Percentiles rank a stretch among this genome's conserved stretches.
phyloP scores from a whole-genome alignment of 1,284 basidiomycete species.

The Cryptococcus sp. region DNA sequence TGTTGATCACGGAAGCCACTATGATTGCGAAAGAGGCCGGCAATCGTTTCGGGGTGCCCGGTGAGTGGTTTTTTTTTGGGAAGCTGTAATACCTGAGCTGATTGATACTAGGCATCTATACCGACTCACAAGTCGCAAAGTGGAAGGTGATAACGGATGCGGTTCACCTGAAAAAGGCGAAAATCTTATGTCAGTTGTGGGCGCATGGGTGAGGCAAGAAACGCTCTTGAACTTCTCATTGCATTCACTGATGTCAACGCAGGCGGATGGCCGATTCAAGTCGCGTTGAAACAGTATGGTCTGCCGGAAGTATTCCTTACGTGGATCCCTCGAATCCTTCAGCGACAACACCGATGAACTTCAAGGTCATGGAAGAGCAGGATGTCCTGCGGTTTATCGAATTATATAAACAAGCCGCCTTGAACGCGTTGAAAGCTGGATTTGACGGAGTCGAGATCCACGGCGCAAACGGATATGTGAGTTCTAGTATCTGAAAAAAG shows the following conservation, averaged over 20 bases:
- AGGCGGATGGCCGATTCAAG: too few species aligned
- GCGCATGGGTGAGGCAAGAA: constrained; percentile 51
- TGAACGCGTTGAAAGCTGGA: constrained; percentile 62
- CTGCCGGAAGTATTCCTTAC: neutral
- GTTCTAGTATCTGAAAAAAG: neutral
- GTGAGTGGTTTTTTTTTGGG: constrained; percentile 2
- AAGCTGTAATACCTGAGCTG: constrained; percentile 5
- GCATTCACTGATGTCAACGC: too few species aligned
- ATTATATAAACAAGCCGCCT: constrained; percentile 58
- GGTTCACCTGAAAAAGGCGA: constrained; percentile 56
- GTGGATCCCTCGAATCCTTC: neutral
- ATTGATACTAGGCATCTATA: constrained; percentile 28
- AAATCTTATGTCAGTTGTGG: constrained; percentile 59
- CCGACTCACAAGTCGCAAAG: constrained; percentile 24
- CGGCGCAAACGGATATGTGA: constrained; percentile 57
- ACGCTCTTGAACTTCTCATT: neutral
- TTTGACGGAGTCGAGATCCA: constrained; percentile 67
- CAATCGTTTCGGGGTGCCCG: constrained; percentile 21
- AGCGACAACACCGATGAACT: constrained; percentile 41
- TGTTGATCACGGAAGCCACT: constrained; percentile 47
- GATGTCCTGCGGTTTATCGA: constrained; percentile 55
- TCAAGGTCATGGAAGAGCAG: constrained; percentile 25
- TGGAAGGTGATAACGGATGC: constrained; percentile 53
- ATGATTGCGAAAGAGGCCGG: constrained; percentile 30
- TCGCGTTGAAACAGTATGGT: too few species aligned